Percentiles rank a stretch among this genome's conserved stretches.
phyloP scores from a whole-genome alignment of 2,329 filamentous ascomycete species.

The Diplodia scrobiculata region DNA sequence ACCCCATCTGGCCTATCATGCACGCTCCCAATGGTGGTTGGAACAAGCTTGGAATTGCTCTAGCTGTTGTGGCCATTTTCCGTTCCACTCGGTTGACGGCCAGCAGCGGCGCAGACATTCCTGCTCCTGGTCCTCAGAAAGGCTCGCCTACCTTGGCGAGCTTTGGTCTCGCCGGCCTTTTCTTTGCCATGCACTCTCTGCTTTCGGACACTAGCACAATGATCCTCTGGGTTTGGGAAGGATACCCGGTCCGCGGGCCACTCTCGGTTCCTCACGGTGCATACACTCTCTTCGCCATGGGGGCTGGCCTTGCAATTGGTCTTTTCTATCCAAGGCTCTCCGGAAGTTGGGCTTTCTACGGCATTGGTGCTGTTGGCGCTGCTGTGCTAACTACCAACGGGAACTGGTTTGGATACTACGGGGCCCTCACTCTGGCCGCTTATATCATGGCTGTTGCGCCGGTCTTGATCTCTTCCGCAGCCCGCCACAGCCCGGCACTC shows the following conservation, averaged over 20 bases:
- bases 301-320: conserved; percentile 74
- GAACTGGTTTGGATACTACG: conserved; percentile 89
- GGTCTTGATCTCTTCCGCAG: conserved; percentile 72
- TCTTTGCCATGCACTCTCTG: conserved; percentile 89
- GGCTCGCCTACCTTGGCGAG: conserved; percentile 72
- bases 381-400: conserved; percentile 72
- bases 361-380: conserved; percentile 76
- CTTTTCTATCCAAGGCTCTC: conserved; percentile 70
- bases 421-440: conserved; percentile 70
- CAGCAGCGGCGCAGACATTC: conserved; percentile 50
- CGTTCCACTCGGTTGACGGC: conserved; percentile 70
- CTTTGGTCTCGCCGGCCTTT: conserved; percentile 75
- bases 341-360: conserved; percentile 77
- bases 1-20: conserved; percentile 95
- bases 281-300: conserved; percentile 85
- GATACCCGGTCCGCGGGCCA: conserved; percentile 86
- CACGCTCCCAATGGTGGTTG: conserved; percentile 86
- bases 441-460: conserved; percentile 82
- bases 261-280: conserved; percentile 87
- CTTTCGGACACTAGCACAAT: conserved; percentile 97
- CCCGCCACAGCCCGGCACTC: conserved; percentile 72
- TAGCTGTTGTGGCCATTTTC: conserved; percentile 75
- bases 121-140: conserved; percentile 58
- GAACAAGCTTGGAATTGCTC: conserved; percentile 77
- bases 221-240: conserved; percentile 98